Base-by-base conservation (phyloP, 495 filamentous ascomycete genomes). In the Viridothelium virens region DNA sequence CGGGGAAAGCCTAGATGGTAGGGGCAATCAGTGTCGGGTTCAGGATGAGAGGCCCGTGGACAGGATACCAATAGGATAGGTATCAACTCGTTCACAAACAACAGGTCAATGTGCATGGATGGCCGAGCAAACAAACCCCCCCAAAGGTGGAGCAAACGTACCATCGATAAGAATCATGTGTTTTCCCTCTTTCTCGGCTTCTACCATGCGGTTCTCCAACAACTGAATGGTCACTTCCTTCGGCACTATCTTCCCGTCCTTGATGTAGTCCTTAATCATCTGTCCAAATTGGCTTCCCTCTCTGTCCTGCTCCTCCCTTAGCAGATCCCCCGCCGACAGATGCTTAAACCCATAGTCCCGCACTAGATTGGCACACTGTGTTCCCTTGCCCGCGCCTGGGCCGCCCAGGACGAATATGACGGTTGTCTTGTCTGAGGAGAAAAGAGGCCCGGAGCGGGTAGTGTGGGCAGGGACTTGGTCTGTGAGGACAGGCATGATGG, bases 171-270 rank as follows among this genome's bases (percentile, higher is more conserved):
- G 79, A 81, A 97, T 97, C 56, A 86, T 84, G 61, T 75, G 76
- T 67, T 82, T 82, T 9, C 75, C 74, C 18, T 73, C 70, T 56
- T 73, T 72, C 37, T 75, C 65, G 0, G 79, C 78, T 3, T 84
- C 85, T 64, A 80, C 84, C 90, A 98, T 97, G 7, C 92, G 90
- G 74, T 96, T 92, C 76, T 96, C 94, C 2, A 98, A 84, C 16
- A 98, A 76, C 37, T 89, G 86, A 46, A 98, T 88, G n/a, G 94
- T 98, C 31, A 98, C 91, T 74, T 97, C 93, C 93, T 96, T 96
- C 10, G 94, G 94, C 68, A 98, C 94, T 77, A 98, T 98, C 70
- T 85, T 87, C 67, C 94, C 94, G 74, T 98, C 87, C 46, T 85
- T 85, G 82, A 98, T 98, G 80, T 92, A 91, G 59, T 85, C 80